phyloP scores from a whole-genome alignment of 345 rosid species.

The Clausena lansium region DNA sequence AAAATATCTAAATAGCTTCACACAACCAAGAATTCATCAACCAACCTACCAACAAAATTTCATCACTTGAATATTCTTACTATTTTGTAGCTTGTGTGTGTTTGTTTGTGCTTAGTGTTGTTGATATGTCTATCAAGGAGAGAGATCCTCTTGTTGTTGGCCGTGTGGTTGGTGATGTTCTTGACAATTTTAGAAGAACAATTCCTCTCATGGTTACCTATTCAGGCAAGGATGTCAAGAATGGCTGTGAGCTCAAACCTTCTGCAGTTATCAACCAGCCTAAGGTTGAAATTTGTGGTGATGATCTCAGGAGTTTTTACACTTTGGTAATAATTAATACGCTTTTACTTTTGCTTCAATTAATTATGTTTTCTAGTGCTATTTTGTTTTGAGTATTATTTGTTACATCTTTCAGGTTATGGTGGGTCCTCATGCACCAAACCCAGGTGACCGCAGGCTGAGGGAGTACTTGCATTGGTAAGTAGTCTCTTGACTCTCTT shows the following conservation, averaged over 20 bases:
- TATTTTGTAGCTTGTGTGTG: too few species aligned
- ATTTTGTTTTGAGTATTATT: too few species aligned
- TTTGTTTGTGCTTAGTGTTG: too few species aligned
- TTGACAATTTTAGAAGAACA: constrained; percentile 53
- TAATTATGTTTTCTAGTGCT: not conserved
- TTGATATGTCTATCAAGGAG: constrained; percentile 39
- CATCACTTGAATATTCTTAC: too few species aligned
- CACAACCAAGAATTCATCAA: too few species aligned
- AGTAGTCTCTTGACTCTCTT: not conserved
- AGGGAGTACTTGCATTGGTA: constrained; percentile 69
- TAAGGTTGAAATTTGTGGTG: constrained; percentile 59
- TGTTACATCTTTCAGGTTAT: constrained; percentile 37
- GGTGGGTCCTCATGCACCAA: constrained; percentile 81
- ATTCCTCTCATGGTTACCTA: constrained; percentile 40
- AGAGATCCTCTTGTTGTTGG: constrained; percentile 66
- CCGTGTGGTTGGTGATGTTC: constrained; percentile 65
- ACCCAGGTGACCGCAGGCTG: constrained; percentile 59
- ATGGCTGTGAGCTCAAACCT: constrained; percentile 64
- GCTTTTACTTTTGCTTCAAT: not conserved
- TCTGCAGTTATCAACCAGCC: constrained; percentile 52
- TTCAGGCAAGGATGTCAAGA: constrained; percentile 34
- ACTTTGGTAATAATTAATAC: constrained; percentile 39
- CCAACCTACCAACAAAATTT: too few species aligned
- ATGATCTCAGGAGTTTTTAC: constrained; percentile 62
- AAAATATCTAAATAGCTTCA: too few species aligned